Evolutionary conservation across 176 grass and related monocot genomes (phyloP).

Genomic region (Juncus effusus): DNA sequence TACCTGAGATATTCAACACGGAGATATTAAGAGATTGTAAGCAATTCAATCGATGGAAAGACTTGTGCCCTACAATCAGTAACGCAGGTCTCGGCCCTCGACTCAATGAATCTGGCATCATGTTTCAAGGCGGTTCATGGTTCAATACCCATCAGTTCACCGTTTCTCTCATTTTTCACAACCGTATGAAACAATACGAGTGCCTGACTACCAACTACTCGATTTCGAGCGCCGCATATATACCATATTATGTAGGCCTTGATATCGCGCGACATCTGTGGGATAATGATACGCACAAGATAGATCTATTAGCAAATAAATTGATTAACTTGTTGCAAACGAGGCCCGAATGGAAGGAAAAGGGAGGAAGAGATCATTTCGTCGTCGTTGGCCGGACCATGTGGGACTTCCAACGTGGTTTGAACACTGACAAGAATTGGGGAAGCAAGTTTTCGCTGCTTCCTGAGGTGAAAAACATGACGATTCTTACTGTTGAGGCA

Average conservation of each 20-base stretch:
- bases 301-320: too few species aligned
- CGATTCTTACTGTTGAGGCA: constrained; percentile 48
- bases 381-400: constrained; percentile 51
- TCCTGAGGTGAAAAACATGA: constrained; percentile 54
- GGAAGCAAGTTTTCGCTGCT: constrained; percentile 50
- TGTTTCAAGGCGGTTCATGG: constrained; percentile 41
- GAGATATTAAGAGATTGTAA: constrained; percentile 34
- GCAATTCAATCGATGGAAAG: constrained; percentile 30
- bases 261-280: constrained; percentile 48
- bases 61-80: constrained; percentile 43
- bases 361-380: not conserved
- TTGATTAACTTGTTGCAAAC: constrained; percentile 25
- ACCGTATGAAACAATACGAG: too few species aligned
- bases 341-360: constrained; percentile 30
- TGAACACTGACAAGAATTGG: constrained; percentile 30
- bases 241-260: constrained; percentile 57
- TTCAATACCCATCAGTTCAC: not conserved
- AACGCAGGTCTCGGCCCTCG: constrained; percentile 47
- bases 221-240: constrained; percentile 39
- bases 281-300: constrained; percentile 21
- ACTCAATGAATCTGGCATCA: constrained; percentile 28
- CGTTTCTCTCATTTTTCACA: constrained; percentile 35
- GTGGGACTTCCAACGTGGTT: constrained; percentile 59
- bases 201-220: constrained; percentile 28
- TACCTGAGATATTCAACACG: constrained; percentile 42